Conservation (phyloP, 352 stramenopile genomes). For the Phytophthora meadii region DNA sequence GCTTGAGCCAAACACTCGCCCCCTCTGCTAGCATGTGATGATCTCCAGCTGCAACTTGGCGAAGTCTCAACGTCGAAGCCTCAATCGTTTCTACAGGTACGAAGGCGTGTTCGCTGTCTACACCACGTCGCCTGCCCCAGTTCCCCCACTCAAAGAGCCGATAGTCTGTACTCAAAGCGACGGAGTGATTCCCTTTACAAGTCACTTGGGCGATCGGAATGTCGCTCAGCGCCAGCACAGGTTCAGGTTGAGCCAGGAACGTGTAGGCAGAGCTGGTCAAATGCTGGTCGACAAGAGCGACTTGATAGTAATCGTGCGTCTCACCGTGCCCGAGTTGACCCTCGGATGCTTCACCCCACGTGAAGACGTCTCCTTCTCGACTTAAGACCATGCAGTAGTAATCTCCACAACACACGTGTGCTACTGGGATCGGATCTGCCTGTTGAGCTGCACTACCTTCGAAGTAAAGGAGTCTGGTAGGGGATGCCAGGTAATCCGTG, state of each 20-base stretch:
- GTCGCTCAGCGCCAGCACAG: conserved; percentile 60
- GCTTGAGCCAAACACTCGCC: conserved; percentile 67
- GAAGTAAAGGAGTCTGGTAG: conserved; percentile 72
- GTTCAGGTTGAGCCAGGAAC: conserved; percentile 66
- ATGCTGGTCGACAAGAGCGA: conserved; percentile 66
- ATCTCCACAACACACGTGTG: conserved; percentile 66
- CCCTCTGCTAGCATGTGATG: conserved; percentile 69
- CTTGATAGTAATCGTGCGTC: conserved; percentile 56
- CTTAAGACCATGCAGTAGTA: conserved; percentile 76
- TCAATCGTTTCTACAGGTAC: conserved; percentile 47
- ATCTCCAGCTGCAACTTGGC: conserved; percentile 55
- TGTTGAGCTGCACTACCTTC: conserved; percentile 56
- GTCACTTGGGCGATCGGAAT: conserved; percentile 51
- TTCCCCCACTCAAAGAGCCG: conserved; percentile 76
- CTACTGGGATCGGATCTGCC: conserved; percentile 68
- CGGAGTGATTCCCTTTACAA: conserved; percentile 67
- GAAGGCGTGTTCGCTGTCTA: conserved; percentile 69
- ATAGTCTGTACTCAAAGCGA: conserved; percentile 44
- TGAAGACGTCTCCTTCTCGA: conserved; percentile 71
- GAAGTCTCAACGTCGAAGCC: conserved; percentile 36
- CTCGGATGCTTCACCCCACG: conserved; percentile 79
- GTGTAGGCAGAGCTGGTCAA: conserved; percentile 79
- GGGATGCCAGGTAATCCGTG: conserved; percentile 50
- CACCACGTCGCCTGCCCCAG: conserved; percentile 62
- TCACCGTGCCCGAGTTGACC: conserved; percentile 75